Percentiles rank a stretch among this genome's conserved stretches.
Evolutionary conservation across 345 rosid species (phyloP).

Genomic region (Melaleuca alternifolia): DNA sequence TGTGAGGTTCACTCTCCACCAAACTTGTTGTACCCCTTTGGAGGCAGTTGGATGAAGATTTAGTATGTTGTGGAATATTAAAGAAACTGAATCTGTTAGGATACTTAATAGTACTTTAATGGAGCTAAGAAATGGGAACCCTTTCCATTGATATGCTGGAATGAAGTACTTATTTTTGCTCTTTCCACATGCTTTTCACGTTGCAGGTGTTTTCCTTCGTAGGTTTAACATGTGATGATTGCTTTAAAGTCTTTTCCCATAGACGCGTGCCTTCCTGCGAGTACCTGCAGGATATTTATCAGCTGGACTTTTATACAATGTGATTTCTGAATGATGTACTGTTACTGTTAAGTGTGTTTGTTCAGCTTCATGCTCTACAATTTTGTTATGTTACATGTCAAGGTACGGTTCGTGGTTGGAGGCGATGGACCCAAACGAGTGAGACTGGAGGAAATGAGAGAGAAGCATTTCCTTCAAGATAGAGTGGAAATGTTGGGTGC

Average conservation of each 20-base stretch:
- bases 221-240: neutral
- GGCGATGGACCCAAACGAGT: conserved; percentile 97
- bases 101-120: neutral
- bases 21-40: neutral
- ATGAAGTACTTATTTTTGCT: neutral
- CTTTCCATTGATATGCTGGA: neutral
- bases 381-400: conserved; percentile 1
- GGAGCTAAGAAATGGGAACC: neutral
- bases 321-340: neutral
- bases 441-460: conserved; percentile 92
- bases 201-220: neutral
- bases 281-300: neutral
- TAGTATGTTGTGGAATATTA: neutral
- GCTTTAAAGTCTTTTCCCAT: neutral
- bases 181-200: neutral
- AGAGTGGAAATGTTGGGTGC: conserved; percentile 94
- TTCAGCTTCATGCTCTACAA: neutral
- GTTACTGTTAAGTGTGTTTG: neutral
- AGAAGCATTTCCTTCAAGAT: conserved; percentile 92
- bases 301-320: neutral
- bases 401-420: conserved; percentile 89
- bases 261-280: neutral
- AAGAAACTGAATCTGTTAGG: neutral
- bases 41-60: neutral
- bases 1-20: neutral